A percentile compares a stretch with the other conserved stretches of the same genome.
phyloP scores from a whole-genome alignment of 108 stramenopile genomes.

The Cylindrotheca fusiformis region DNA sequence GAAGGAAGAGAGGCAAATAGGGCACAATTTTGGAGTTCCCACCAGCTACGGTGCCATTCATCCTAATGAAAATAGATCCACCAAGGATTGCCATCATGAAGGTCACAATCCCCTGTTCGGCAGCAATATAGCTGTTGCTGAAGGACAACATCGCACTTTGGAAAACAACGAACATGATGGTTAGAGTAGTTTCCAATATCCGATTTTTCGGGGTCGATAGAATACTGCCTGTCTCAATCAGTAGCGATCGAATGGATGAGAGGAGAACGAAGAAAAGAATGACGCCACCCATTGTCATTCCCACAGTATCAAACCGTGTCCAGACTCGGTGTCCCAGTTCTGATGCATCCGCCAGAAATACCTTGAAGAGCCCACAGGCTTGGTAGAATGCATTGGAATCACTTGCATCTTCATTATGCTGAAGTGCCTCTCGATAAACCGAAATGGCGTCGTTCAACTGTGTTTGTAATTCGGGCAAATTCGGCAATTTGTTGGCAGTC shows the following conservation, averaged over 20 bases:
- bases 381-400: conserved; percentile 61
- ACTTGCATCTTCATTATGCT: conserved; percentile 20
- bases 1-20: conserved; percentile 40
- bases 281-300: conserved; percentile 68
- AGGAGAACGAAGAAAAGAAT: conserved; percentile 48
- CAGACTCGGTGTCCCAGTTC: conserved; percentile 79
- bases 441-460: conserved; percentile 56
- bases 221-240: conserved; percentile 1
- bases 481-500: conserved; percentile 63
- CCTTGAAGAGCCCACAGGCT: conserved; percentile 72
- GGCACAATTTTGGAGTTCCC: conserved; percentile 14
- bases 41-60: conserved; percentile 14
- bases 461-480: conserved; percentile 50
- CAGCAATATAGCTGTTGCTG: conserved; percentile 78
- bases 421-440: conserved; percentile 52
- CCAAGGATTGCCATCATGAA: conserved; percentile 62
- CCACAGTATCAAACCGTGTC: conserved; percentile 79
- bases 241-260: conserved; percentile 7
- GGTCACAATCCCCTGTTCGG: conserved; percentile 60
- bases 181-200: conserved; percentile 28
- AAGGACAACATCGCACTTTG: conserved; percentile 71
- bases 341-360: conserved; percentile 68
- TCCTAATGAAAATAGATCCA: conserved; percentile 31
- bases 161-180: conserved; percentile 53
- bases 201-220: conserved; percentile 18